These are phyloP conservation scores for Ocimum tenuiflorum DNA, from an alignment of 257 asterid genomes.

Conservation along the genomic window DNA sequence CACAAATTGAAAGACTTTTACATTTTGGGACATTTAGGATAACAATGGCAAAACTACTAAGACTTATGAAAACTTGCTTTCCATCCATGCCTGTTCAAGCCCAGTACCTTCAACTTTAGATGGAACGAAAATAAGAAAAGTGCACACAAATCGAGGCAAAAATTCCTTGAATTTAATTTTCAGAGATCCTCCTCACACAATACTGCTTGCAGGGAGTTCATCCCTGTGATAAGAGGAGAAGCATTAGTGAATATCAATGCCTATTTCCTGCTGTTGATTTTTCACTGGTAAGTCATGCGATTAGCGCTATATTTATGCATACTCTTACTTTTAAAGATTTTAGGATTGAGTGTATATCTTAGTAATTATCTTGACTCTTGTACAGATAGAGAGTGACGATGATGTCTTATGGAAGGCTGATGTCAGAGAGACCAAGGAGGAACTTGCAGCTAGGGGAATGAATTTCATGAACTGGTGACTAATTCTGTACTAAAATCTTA, in stretches of 20 bases:
- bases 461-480: conserved; percentile 66
- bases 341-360: conserved; percentile 7
- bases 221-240: conserved; percentile 94
- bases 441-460: conserved; percentile 69
- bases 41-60: neutral
- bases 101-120: neutral
- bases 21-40: too few species aligned
- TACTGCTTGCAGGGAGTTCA: conserved; percentile 69
- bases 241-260: conserved; percentile 61
- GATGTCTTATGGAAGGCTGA: conserved; percentile 74
- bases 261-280: conserved; percentile 86
- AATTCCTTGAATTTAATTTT: neutral
- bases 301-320: neutral
- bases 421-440: conserved; percentile 76
- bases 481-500: conserved; percentile 7
- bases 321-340: neutral
- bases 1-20: neutral
- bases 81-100: neutral
- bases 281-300: conserved; percentile 49
- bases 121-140: neutral
- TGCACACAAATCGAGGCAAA: neutral
- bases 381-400: conserved; percentile 80
- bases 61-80: neutral
- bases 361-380: conserved; percentile 16
- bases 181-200: conserved; percentile 7